These are phyloP conservation scores for Clavariopsis aquatica DNA, from an alignment of 495 filamentous ascomycete genomes.

Conservation along the genomic window DNA sequence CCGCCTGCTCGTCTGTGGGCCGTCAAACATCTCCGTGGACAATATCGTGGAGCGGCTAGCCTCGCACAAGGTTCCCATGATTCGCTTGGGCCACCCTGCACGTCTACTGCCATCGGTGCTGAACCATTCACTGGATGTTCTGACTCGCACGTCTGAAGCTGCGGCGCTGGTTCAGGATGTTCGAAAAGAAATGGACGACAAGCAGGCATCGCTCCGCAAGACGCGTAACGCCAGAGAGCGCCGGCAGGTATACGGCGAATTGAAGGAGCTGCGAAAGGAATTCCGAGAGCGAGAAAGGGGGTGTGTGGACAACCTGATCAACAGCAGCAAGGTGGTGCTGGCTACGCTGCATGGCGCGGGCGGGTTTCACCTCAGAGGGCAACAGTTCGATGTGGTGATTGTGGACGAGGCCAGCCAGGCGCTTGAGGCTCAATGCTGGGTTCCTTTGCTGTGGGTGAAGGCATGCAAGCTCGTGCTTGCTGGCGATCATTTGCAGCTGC, in stretches of 20 bases:
- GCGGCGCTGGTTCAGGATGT: constrained; percentile 89
- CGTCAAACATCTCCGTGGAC: constrained; percentile 95
- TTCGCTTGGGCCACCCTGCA: constrained; percentile 91
- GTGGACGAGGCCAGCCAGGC: constrained; percentile 97
- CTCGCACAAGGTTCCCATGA: constrained; percentile 77
- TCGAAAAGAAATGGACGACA: constrained; percentile 87
- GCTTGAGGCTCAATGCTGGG: constrained; percentile 96
- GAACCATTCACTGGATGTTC: constrained; percentile 83
- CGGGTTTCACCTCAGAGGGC: constrained; percentile 74
- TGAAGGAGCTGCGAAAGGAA: constrained; percentile 84
- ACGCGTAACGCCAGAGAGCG: constrained; percentile 78
- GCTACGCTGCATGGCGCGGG: constrained; percentile 93
- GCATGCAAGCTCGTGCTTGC: constrained; percentile 87
- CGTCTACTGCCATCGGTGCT: constrained; percentile 86
- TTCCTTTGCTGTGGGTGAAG: constrained; percentile 66
- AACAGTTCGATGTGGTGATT: constrained; percentile 89
- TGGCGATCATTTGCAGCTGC: constrained; percentile 91
- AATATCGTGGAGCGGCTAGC: constrained; percentile 96
- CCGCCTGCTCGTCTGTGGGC: constrained; percentile 87
- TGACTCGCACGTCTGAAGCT: constrained; percentile 90
- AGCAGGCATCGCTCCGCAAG: constrained; percentile 86
- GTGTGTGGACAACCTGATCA: constrained; percentile 74
- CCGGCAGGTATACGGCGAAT: constrained; percentile 76
- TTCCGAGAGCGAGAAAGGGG: constrained; percentile 80
- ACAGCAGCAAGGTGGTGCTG: constrained; percentile 79